phyloP scores from a whole-genome alignment of 2,329 filamentous ascomycete genomes.

The Claviceps sorghi region DNA sequence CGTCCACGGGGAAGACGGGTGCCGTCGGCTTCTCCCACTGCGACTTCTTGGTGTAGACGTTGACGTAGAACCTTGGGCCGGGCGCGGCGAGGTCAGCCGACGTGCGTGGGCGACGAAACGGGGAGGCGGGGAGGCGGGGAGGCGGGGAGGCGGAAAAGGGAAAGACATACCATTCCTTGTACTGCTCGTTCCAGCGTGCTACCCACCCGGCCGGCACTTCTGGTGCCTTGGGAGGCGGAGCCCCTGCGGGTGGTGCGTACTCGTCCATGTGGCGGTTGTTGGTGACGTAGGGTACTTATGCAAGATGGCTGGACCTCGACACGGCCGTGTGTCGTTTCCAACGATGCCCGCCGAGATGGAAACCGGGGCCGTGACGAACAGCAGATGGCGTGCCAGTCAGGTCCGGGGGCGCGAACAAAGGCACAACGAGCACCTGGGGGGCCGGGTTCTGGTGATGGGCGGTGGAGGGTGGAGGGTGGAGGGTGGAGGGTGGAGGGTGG shows the following conservation, averaged over 20 bases:
- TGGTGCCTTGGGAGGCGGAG: slow-evolving; percentile 46
- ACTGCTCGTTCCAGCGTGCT: slow-evolving; percentile 72
- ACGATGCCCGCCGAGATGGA: too few species aligned
- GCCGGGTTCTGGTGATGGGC: too few species aligned
- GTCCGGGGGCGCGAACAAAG: too few species aligned
- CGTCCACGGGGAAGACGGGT: slow-evolving; percentile 41
- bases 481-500: too few species aligned
- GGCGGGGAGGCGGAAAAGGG: not conserved
- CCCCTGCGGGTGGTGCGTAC: slow-evolving; percentile 37
- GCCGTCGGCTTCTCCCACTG: slow-evolving; percentile 77
- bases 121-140: not conserved
- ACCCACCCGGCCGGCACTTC: slow-evolving; percentile 59
- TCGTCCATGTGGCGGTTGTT: slow-evolving; percentile 30
- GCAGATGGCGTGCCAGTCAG: too few species aligned
- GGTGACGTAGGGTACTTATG: too few species aligned
- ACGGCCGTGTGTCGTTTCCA: too few species aligned
- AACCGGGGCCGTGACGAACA: too few species aligned
- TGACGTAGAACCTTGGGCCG: slow-evolving; percentile 68
- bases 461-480: too few species aligned
- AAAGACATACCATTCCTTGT: slow-evolving; percentile 56
- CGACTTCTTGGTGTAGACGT: slow-evolving; percentile 73
- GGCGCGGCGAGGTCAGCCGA: not conserved
- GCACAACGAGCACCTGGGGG: too few species aligned
- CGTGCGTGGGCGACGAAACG: not conserved
- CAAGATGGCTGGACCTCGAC: too few species aligned